These are phyloP conservation scores for Penicillium italicum DNA, from an alignment of 2,329 filamentous ascomycete species.

Conservation along the genomic window DNA sequence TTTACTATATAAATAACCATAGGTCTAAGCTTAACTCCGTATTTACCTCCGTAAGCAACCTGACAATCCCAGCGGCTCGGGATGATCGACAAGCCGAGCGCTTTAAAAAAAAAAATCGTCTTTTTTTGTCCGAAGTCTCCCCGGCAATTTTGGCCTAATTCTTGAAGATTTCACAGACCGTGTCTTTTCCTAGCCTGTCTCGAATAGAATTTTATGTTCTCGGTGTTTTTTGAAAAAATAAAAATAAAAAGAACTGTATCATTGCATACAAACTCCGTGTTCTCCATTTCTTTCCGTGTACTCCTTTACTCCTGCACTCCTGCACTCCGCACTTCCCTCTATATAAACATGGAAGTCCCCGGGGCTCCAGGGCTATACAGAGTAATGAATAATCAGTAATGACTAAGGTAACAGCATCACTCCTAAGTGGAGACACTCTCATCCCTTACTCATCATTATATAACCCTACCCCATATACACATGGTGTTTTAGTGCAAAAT, in stretches of 20 bases:
- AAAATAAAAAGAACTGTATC: too few relatives aligned
- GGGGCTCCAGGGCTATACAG: too few relatives aligned
- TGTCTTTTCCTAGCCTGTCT: background rate
- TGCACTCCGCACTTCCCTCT: background rate
- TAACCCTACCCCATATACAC: too few relatives aligned
- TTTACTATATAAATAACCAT: background rate
- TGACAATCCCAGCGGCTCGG: slow-evolving; percentile 1
- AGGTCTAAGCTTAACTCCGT: background rate
- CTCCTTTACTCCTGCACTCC: too few relatives aligned
- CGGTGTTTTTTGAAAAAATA: too few relatives aligned
- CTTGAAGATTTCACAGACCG: background rate
- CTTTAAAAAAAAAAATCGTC: background rate
- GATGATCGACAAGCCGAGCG: slow-evolving; percentile 1
- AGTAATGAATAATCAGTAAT: too few relatives aligned
- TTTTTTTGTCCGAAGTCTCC: background rate
- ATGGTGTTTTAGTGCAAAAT: background rate
- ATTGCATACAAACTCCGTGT: background rate
- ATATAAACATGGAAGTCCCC: background rate
- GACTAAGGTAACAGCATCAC: background rate
- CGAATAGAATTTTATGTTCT: too few relatives aligned
- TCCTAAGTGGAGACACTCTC: background rate
- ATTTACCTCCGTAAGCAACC: background rate
- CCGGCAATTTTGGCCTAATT: background rate
- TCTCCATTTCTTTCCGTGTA: too few relatives aligned
- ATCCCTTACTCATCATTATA: background rate